These are phyloP conservation scores for Cyclocybe cylindracea DNA, from an alignment of 768 basidiomycete species.

Conservation along the genomic window DNA sequence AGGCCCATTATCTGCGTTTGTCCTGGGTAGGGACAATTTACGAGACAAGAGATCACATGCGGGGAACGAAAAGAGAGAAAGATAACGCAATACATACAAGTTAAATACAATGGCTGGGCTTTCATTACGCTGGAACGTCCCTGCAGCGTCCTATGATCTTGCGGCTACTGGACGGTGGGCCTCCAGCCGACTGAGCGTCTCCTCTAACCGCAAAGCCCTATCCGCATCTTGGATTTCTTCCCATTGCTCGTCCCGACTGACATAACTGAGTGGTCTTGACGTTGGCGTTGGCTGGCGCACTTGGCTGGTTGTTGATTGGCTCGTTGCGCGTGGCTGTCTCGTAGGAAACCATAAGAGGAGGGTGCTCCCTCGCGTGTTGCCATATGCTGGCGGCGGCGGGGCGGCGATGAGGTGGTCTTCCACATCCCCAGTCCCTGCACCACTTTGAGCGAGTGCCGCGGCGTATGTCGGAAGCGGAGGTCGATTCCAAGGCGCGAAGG, in stretches of 20 bases:
- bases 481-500: constrained; percentile 69
- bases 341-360: constrained; percentile 57
- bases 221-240: constrained; percentile 55
- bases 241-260: constrained; percentile 56
- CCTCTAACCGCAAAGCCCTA: constrained; percentile 53
- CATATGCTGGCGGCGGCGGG: constrained; percentile 77
- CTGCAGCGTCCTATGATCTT: constrained; percentile 5
- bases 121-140: not conserved
- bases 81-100: not conserved
- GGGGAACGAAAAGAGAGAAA: not conserved
- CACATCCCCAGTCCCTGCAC: constrained; percentile 73
- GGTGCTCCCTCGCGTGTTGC: constrained; percentile 69
- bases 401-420: constrained; percentile 70
- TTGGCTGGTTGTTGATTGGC: constrained; percentile 38
- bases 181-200: constrained; percentile 52
- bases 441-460: constrained; percentile 66
- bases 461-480: constrained; percentile 73
- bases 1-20: no score
- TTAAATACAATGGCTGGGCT: not conserved
- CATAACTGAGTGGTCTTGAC: constrained; percentile 54
- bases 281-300: constrained; percentile 19
- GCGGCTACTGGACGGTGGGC: constrained; percentile 19
- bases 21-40: not conserved
- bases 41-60: not conserved
- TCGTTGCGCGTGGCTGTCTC: constrained; percentile 48